Conservation (phyloP, 2,329 filamentous ascomycete species). For the Furcasterigmium sp. region DNA sequence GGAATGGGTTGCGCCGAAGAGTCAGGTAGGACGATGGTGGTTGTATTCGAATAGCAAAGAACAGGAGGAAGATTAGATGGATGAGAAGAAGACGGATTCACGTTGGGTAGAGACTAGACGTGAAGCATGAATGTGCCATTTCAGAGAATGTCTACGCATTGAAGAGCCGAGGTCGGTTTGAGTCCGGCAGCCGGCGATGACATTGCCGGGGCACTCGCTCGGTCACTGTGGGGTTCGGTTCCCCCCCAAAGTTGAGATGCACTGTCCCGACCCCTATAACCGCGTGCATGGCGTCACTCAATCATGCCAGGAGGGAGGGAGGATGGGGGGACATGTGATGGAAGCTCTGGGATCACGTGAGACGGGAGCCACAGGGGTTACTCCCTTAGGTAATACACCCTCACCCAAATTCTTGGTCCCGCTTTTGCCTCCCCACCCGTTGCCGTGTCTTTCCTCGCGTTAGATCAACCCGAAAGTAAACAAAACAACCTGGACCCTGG, state of each 20-base stretch:
- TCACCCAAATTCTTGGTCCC: not conserved
- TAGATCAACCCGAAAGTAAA: slow-evolving; percentile 7
- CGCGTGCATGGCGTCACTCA: not conserved
- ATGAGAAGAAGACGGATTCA: not conserved
- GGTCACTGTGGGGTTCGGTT: not conserved
- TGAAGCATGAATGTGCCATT: not conserved
- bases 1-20: not conserved
- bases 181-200: not conserved
- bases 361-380: not conserved
- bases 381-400: not conserved
- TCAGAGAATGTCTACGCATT: not conserved
- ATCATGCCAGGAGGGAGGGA: not conserved
- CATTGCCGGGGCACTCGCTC: not conserved
- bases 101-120: not conserved
- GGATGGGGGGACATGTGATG: not conserved
- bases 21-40: too few species aligned
- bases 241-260: not conserved
- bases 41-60: not conserved
- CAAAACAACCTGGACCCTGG: slow-evolving; percentile 6
- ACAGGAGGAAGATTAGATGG: not conserved
- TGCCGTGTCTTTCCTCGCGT: not conserved
- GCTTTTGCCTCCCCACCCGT: not conserved
- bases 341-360: too few species aligned
- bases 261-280: too few species aligned
- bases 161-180: not conserved